phyloP scores from a whole-genome alignment of 2,329 filamentous ascomycete genomes.

The Malbranchea cinnamomea region DNA sequence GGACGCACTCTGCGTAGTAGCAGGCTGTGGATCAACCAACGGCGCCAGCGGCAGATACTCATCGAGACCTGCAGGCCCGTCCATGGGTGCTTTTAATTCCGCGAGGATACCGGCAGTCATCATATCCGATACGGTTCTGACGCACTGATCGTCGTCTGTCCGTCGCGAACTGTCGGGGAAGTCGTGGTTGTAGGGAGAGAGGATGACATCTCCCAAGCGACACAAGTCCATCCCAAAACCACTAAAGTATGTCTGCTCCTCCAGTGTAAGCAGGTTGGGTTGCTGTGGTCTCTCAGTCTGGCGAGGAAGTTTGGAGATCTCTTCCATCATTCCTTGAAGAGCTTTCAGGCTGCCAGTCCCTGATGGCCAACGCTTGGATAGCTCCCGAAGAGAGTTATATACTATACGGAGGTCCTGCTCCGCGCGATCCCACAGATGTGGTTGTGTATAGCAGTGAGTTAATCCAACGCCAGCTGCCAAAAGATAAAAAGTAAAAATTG shows the following conservation, averaged over 20 bases:
- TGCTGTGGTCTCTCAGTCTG: conserved; percentile 7
- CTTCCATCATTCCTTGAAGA: conserved; percentile 14
- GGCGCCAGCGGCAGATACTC: conserved; percentile 14
- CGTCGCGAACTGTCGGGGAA: conserved; percentile 7
- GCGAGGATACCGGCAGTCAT: conserved; percentile 12
- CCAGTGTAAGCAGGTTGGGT: conserved; percentile 11
- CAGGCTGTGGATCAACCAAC: conserved; percentile 13
- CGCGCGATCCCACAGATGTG: conserved; percentile 12
- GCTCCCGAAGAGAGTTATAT: conserved; percentile 14
- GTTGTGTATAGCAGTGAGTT: conserved; percentile 21
- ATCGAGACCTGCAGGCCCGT: conserved; percentile 9
- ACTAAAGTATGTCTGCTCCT: conserved; percentile 14
- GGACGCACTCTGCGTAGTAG: conserved; percentile 8
- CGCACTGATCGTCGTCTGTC: conserved; percentile 12
- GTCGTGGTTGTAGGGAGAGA: conserved; percentile 9
- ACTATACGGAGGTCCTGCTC: conserved; percentile 13
- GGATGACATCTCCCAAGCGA: conserved; percentile 14
- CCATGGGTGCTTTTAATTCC: conserved; percentile 11
- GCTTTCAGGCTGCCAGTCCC: conserved; percentile 15
- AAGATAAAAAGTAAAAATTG: conserved; percentile 31
- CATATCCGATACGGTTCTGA: conserved; percentile 11
- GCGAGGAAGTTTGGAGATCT: conserved; percentile 7
- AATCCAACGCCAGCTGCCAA: conserved; percentile 25
- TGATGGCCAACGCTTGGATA: conserved; percentile 17
- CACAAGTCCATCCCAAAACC: conserved; percentile 15